Conservation (phyloP, 139 green algal species). For the Nannochloris sp. region DNA sequence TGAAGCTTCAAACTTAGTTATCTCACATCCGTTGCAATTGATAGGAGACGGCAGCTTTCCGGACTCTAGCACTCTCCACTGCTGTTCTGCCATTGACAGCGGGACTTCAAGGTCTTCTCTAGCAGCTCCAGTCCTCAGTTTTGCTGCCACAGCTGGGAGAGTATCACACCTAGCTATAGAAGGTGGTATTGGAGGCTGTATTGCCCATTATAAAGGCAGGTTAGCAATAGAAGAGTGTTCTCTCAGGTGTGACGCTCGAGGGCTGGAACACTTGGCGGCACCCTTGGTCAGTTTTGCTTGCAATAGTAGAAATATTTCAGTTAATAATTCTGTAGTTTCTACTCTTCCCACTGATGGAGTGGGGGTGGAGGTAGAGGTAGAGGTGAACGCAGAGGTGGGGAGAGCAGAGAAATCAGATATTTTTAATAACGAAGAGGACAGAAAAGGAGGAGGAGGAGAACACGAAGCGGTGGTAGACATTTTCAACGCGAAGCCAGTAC, state of each 20-base stretch:
- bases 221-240: constrained; percentile 15
- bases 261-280: constrained; percentile 4
- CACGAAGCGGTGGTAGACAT: too few relatives aligned
- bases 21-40: constrained; percentile 15
- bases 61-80: background rate
- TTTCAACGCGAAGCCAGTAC: too few relatives aligned
- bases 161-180: constrained; percentile 13
- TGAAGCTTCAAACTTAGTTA: background rate
- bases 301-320: too few relatives aligned
- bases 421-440: too few relatives aligned
- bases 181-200: background rate
- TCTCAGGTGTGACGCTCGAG: constrained; percentile 6
- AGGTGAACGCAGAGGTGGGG: too few relatives aligned
- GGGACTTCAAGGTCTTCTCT: background rate
- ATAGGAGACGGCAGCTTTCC: background rate
- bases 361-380: too few relatives aligned
- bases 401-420: too few relatives aligned
- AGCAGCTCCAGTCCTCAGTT: background rate
- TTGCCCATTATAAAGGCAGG: constrained; percentile 8
- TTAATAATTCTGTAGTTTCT: too few relatives aligned
- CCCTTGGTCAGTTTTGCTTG: constrained; percentile 9
- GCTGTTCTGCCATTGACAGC: background rate
- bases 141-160: constrained; percentile 1
- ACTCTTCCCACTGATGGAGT: too few relatives aligned
- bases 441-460: too few relatives aligned